These are phyloP conservation scores for Collybia nuda DNA, from an alignment of 768 basidiomycete genomes.

Conservation along the genomic window DNA sequence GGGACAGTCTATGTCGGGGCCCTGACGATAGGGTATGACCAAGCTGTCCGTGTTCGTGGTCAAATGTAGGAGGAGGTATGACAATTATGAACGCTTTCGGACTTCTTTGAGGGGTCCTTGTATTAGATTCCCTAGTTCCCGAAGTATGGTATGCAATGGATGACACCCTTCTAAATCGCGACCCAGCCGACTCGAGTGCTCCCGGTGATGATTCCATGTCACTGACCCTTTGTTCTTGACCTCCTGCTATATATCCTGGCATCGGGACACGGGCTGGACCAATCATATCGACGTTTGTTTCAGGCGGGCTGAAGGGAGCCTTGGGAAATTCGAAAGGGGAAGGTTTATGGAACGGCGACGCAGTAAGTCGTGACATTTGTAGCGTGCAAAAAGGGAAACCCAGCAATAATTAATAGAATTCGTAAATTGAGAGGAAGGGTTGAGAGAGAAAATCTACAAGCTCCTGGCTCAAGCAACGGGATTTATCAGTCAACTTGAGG, in stretches of 20 bases:
- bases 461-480: not conserved
- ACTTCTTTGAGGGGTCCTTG: slow-evolving; percentile 35
- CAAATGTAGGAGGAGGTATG: slow-evolving; percentile 59
- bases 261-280: slow-evolving; percentile 11
- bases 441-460: not conserved
- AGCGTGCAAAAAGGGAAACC: slow-evolving; percentile 6
- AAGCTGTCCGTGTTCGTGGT: slow-evolving; percentile 57
- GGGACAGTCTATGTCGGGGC: slow-evolving; percentile 58
- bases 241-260: slow-evolving; percentile 6
- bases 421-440: not conserved
- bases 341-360: slow-evolving; percentile 43
- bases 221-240: slow-evolving; percentile 11
- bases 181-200: slow-evolving; percentile 27
- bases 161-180: slow-evolving; percentile 43
- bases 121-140: slow-evolving; percentile 41
- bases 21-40: slow-evolving; percentile 59
- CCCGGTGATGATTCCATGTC: slow-evolving; percentile 7
- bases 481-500: not conserved
- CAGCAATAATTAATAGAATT: slow-evolving; percentile 6
- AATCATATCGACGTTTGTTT: slow-evolving; percentile 27
- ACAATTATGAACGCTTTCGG: slow-evolving; percentile 64
- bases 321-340: slow-evolving; percentile 45
- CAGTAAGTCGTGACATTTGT: slow-evolving; percentile 40
- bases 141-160: slow-evolving; percentile 57
- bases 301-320: slow-evolving; percentile 40